A percentile compares a stretch with the other conserved stretches of the same genome.
These are phyloP conservation scores for Solanum commersonii DNA, from an alignment of 257 asterid species.

Conservation along the genomic window DNA sequence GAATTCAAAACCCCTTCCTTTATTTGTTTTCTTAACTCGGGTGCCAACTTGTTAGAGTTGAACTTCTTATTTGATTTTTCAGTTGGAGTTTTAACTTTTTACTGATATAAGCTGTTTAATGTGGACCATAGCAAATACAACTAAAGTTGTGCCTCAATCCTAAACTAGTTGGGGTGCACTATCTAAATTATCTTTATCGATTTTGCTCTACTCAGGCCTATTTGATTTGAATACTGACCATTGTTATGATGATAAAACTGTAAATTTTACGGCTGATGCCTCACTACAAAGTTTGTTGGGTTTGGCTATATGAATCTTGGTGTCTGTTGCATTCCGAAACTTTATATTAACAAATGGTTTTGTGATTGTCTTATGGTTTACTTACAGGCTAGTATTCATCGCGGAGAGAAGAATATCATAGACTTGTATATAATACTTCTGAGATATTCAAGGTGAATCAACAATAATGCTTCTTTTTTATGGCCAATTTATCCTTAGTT, in stretches of 20 bases:
- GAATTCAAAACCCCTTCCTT: neutral
- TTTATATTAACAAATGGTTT: neutral
- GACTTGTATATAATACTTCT: constrained; percentile 71
- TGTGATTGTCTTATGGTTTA: neutral
- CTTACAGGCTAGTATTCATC: constrained; percentile 59
- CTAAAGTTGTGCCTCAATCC: neutral
- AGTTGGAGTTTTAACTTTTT: neutral
- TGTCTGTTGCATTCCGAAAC: neutral
- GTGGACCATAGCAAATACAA: neutral
- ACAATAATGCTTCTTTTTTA: neutral
- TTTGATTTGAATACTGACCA: neutral
- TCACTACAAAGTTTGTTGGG: neutral
- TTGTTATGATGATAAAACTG: neutral
- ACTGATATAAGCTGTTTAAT: neutral
- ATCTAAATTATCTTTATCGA: neutral
- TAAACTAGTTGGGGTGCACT: neutral
- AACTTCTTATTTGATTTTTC: neutral
- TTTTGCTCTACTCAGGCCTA: neutral
- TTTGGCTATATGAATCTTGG: neutral
- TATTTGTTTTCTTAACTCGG: neutral
- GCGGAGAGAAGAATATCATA: constrained; percentile 65
- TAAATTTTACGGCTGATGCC: neutral
- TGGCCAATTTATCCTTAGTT: neutral
- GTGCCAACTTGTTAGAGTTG: neutral
- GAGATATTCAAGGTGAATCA: constrained; percentile 66